These are phyloP conservation scores for Trichophyton equinum DNA, from an alignment of 2,329 filamentous ascomycete species.

Conservation along the genomic window DNA sequence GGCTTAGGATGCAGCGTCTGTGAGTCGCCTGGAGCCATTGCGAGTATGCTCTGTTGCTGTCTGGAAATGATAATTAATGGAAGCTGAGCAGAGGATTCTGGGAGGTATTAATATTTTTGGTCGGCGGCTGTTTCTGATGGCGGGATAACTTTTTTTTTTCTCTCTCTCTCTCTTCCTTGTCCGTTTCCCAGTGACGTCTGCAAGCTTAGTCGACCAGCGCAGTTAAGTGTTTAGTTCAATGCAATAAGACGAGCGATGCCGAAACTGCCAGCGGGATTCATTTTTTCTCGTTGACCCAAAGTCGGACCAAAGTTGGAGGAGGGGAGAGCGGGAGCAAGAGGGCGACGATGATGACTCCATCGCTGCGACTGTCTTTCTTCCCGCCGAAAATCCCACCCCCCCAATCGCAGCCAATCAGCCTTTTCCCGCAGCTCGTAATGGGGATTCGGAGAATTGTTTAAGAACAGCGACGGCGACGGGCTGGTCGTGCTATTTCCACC, in stretches of 20 bases:
- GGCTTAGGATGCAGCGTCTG: conserved; percentile 36
- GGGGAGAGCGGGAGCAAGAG: neutral
- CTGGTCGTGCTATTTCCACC: neutral
- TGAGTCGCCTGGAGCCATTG: conserved; percentile 35
- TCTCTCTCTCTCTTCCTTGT: neutral
- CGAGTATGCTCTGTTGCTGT: too few species aligned
- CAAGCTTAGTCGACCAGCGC: neutral
- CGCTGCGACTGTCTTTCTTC: neutral
- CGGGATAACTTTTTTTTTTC: neutral
- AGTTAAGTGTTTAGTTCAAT: neutral
- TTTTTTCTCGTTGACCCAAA: neutral
- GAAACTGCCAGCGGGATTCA: neutral
- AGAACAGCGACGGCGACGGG: neutral
- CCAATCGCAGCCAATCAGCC: neutral
- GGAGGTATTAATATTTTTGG: neutral
- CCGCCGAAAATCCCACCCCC: neutral
- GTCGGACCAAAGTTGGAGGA: neutral
- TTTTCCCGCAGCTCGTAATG: neutral
- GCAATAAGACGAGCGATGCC: neutral
- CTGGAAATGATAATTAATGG: neutral
- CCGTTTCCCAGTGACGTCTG: neutral
- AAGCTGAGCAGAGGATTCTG: neutral
- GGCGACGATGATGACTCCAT: neutral
- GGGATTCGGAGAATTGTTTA: neutral
- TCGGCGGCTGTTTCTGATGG: neutral